These are phyloP conservation scores for Mercurialis annua DNA, from an alignment of 345 rosid species.

Conservation along the genomic window DNA sequence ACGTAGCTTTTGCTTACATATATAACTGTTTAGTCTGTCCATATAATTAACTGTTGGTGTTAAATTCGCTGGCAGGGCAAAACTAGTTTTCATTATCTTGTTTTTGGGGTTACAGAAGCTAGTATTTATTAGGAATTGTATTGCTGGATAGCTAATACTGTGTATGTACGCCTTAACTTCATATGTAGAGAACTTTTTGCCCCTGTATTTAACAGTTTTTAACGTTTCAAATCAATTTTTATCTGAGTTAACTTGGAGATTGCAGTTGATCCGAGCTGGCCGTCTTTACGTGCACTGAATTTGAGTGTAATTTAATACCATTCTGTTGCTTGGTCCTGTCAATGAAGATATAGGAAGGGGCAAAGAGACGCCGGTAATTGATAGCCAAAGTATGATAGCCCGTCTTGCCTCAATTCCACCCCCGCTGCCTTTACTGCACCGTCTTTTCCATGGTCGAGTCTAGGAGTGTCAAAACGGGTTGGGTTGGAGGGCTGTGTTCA, in stretches of 20 bases:
- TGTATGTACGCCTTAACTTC: constrained; percentile 10
- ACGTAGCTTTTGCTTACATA: neutral
- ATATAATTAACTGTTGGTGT: constrained; percentile 18
- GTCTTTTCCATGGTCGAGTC: too few relatives aligned
- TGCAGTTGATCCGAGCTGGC: neutral
- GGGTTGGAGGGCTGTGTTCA: too few relatives aligned
- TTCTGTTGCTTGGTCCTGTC: too few relatives aligned
- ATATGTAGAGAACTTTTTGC: constrained; percentile 10
- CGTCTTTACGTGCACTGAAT: too few relatives aligned
- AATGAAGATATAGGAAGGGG: too few relatives aligned
- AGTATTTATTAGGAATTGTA: neutral
- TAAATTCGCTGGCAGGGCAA: constrained; percentile 9
- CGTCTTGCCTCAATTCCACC: too few relatives aligned
- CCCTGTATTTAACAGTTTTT: neutral
- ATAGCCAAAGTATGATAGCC: too few relatives aligned
- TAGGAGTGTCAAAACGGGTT: too few relatives aligned
- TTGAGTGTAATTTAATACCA: too few relatives aligned
- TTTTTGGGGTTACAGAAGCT: neutral
- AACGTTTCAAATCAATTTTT: neutral
- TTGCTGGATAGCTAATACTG: neutral
- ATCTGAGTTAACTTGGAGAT: neutral
- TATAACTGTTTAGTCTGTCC: neutral
- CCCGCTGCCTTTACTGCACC: too few relatives aligned
- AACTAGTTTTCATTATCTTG: too few relatives aligned
- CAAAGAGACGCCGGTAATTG: too few relatives aligned